These are phyloP conservation scores for Chalciporus chontae DNA, from an alignment of 768 basidiomycete genomes.

Conservation along the genomic window DNA sequence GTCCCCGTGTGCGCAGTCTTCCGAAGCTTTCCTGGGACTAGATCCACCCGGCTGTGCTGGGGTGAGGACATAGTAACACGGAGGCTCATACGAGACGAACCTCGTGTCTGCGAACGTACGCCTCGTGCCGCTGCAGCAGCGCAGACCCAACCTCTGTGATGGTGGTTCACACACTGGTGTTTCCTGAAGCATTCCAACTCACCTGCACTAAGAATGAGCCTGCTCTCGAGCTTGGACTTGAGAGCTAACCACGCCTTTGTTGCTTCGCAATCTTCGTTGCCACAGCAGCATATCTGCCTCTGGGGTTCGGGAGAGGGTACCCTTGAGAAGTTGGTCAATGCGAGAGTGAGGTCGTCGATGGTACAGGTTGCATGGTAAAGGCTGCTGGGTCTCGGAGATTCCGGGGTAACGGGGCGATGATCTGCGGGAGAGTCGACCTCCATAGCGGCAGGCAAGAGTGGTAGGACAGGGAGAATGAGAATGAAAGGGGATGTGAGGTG, in stretches of 20 bases:
- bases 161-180: constrained; percentile 3
- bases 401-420: constrained; percentile 44
- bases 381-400: constrained; percentile 49
- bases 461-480: not conserved
- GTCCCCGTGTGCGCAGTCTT: constrained; percentile 8
- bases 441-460: constrained; percentile 16
- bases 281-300: constrained; percentile 53
- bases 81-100: constrained; percentile 33
- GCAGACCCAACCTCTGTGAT: constrained; percentile 84
- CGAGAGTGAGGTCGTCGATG: constrained; percentile 77
- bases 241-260: constrained; percentile 57
- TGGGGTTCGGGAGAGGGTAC: constrained; percentile 70
- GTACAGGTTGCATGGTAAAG: constrained; percentile 54
- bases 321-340: constrained; percentile 68
- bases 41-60: constrained; percentile 15
- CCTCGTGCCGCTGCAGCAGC: constrained; percentile 80
- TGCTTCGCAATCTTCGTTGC: constrained; percentile 60
- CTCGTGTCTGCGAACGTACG: constrained; percentile 73
- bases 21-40: constrained; percentile 13
- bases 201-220: constrained; percentile 86
- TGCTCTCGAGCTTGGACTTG: constrained; percentile 69
- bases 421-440: constrained; percentile 14
- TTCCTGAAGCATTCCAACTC: constrained; percentile 28
- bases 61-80: constrained; percentile 11
- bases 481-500: not conserved